Percentiles rank a stretch among this genome's conserved stretches.
Conservation (phyloP, 495 filamentous ascomycete species). For the Neurospora sublineolata region DNA sequence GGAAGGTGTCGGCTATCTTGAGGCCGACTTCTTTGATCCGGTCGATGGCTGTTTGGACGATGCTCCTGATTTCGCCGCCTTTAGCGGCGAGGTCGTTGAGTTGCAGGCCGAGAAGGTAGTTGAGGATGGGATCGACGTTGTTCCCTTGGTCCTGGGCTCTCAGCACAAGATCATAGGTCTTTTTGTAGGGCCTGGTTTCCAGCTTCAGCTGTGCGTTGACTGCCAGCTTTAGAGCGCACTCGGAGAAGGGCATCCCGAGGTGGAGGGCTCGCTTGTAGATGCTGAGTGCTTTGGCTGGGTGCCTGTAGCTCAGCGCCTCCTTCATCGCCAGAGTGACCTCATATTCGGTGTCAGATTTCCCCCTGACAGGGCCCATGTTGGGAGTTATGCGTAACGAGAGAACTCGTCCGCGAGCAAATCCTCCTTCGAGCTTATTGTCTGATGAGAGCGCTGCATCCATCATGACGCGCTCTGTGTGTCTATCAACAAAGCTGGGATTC, state of each 20-base stretch:
- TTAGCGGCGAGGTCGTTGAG: slow-evolving; percentile 7
- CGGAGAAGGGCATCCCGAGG: slow-evolving; percentile 20
- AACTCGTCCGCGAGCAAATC: slow-evolving; percentile 10
- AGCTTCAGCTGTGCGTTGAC: slow-evolving; percentile 26
- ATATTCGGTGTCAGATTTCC: slow-evolving; percentile 14
- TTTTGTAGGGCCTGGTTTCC: slow-evolving; percentile 3
- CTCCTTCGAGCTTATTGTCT: slow-evolving; percentile 7
- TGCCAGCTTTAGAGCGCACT: slow-evolving; percentile 26
- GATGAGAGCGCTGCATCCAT: slow-evolving; percentile 18
- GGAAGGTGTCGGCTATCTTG: slow-evolving; percentile 12
- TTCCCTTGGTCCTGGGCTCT: slow-evolving; percentile 20
- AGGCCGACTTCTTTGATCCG: slow-evolving; percentile 9
- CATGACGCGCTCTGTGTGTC: slow-evolving; percentile 28
- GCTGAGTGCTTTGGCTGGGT: slow-evolving; percentile 14
- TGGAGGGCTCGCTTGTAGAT: slow-evolving; percentile 26
- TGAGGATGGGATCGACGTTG: slow-evolving; percentile 23
- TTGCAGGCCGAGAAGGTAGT: slow-evolving; percentile 16
- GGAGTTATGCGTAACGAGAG: slow-evolving; percentile 9
- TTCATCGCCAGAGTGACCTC: slow-evolving; percentile 29
- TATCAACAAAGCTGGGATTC: slow-evolving; percentile 19
- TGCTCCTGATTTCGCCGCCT: not conserved
- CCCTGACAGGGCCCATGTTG: slow-evolving; percentile 10
- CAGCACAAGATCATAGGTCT: slow-evolving; percentile 22
- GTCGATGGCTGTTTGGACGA: slow-evolving; percentile 7
- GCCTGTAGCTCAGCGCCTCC: slow-evolving; percentile 13